These are phyloP conservation scores for Thalia dealbata DNA, from an alignment of 176 grass and related monocot species.

Conservation along the genomic window DNA sequence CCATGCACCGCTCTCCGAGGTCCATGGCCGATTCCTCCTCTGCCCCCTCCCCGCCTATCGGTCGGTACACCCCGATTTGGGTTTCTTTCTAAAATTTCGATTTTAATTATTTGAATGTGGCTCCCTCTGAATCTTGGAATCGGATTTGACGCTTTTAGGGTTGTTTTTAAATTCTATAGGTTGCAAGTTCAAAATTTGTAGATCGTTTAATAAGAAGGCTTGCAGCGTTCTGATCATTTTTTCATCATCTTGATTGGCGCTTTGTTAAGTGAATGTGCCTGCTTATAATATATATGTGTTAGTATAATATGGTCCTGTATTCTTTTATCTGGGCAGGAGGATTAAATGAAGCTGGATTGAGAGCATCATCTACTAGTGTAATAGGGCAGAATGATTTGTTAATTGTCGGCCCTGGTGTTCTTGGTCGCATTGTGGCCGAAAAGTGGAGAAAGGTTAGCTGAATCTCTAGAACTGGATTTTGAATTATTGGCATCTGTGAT, in stretches of 20 bases:
- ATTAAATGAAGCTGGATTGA: slow-evolving; percentile 17
- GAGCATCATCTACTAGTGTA: slow-evolving; percentile 11
- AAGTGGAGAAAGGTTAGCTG: slow-evolving; percentile 58
- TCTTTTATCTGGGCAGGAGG: slow-evolving; percentile 5
- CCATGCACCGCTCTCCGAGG: neutral
- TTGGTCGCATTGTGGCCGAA: slow-evolving; percentile 72
- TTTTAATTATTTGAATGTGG: too few relatives aligned
- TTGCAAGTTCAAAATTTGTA: too few relatives aligned
- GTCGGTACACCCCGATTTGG: neutral
- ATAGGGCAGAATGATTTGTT: slow-evolving; percentile 58
- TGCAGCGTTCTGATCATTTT: neutral
- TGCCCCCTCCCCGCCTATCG: neutral
- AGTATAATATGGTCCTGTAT: neutral
- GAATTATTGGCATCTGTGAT: neutral
- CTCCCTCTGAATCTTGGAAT: too few relatives aligned
- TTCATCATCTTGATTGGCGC: neutral
- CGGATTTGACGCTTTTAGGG: too few relatives aligned
- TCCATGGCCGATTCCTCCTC: neutral
- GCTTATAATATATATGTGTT: neutral
- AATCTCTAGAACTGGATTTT: neutral
- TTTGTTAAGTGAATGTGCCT: neutral
- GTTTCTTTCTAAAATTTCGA: too few relatives aligned
- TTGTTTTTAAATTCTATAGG: too few relatives aligned
- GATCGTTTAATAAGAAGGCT: too few relatives aligned
- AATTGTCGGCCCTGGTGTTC: slow-evolving; percentile 85